A percentile compares a stretch with the other conserved stretches of the same genome.
Evolutionary conservation across 2,329 filamentous ascomycete genomes (phyloP).

Genomic region (Clarireedia paspali): DNA sequence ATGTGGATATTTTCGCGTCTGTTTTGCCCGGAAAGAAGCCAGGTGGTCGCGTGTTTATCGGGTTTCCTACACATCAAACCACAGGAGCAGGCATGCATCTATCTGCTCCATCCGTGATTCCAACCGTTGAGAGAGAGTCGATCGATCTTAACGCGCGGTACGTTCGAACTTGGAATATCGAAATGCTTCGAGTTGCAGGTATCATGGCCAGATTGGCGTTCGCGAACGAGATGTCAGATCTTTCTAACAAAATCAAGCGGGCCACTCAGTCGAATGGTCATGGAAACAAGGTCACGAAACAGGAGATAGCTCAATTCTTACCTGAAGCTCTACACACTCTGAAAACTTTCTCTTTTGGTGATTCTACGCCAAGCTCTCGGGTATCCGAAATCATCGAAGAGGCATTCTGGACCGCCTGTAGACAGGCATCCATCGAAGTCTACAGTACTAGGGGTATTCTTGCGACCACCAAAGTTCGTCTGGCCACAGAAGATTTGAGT

Average conservation of each 20-base stretch:
- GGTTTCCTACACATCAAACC: slow-evolving; percentile 94
- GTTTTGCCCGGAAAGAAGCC: slow-evolving; percentile 80
- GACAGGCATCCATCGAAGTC: slow-evolving; percentile 74
- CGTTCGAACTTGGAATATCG: slow-evolving; percentile 91
- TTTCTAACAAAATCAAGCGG: slow-evolving; percentile 53
- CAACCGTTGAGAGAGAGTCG: slow-evolving; percentile 92
- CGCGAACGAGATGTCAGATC: slow-evolving; percentile 73
- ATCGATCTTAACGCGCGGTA: slow-evolving; percentile 95
- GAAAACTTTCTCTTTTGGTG: slow-evolving; percentile 79
- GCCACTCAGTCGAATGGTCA: slow-evolving; percentile 33
- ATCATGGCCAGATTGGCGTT: slow-evolving; percentile 87
- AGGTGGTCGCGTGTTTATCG: slow-evolving; percentile 86
- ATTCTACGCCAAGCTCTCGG: slow-evolving; percentile 80
- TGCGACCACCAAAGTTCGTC: slow-evolving; percentile 73
- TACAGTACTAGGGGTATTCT: slow-evolving; percentile 83
- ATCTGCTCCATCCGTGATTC: slow-evolving; percentile 91
- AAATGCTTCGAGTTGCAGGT: slow-evolving; percentile 84
- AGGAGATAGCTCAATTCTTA: slow-evolving; percentile 59
- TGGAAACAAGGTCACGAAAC: slow-evolving; percentile 48
- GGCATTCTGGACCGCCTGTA: slow-evolving; percentile 90
- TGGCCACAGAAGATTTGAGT: slow-evolving; percentile 57
- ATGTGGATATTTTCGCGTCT: slow-evolving; percentile 77
- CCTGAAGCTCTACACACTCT: slow-evolving; percentile 76
- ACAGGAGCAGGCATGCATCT: slow-evolving; percentile 91
- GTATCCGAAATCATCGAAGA: slow-evolving; percentile 87